Percentiles rank a stretch among this genome's conserved stretches.
Evolutionary conservation across 2,329 filamentous ascomycete genomes (phyloP).

Genomic region (Podosphaera xanthii): DNA sequence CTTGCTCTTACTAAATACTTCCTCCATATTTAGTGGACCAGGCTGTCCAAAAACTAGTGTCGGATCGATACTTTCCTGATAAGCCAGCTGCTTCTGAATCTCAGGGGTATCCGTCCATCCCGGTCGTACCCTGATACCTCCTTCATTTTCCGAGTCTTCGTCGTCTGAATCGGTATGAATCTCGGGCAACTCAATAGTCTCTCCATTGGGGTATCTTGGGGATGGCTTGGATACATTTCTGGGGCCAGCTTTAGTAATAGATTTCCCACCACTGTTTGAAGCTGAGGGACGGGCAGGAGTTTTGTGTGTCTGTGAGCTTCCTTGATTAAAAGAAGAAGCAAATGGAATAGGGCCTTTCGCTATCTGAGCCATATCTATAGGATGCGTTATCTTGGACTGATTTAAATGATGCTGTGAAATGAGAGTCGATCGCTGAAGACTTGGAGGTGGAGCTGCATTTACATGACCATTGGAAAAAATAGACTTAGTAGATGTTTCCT

Average conservation of each 20-base stretch:
- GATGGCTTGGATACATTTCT: slow-evolving; percentile 47
- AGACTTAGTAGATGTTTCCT: slow-evolving; percentile 39
- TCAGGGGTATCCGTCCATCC: slow-evolving; percentile 80
- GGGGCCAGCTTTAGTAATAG: slow-evolving; percentile 29
- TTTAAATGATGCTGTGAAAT: slow-evolving; percentile 41
- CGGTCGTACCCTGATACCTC: slow-evolving; percentile 38
- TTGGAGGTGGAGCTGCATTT: slow-evolving; percentile 26
- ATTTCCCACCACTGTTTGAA: slow-evolving; percentile 23
- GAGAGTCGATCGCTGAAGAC: slow-evolving; percentile 31
- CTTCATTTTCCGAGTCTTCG: slow-evolving; percentile 41
- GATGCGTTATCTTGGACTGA: slow-evolving; percentile 39
- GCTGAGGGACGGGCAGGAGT: slow-evolving; percentile 37
- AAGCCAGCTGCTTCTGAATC: slow-evolving; percentile 48
- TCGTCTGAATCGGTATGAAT: slow-evolving; percentile 91
- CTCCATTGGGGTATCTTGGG: slow-evolving; percentile 69
- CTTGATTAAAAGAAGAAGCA: slow-evolving; percentile 41
- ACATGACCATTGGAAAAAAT: slow-evolving; percentile 38
- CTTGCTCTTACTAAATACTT: slow-evolving; percentile 80
- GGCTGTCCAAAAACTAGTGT: slow-evolving; percentile 75
- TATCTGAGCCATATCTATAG: slow-evolving; percentile 67
- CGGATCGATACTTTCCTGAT: slow-evolving; percentile 71
- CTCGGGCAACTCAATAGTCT: slow-evolving; percentile 77
- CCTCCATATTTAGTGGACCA: slow-evolving; percentile 76
- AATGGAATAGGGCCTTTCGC: slow-evolving; percentile 81
- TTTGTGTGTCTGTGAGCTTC: slow-evolving; percentile 31